Base-by-base conservation (phyloP, 345 rosid genomes). In the Hevea brasiliensis region DNA sequence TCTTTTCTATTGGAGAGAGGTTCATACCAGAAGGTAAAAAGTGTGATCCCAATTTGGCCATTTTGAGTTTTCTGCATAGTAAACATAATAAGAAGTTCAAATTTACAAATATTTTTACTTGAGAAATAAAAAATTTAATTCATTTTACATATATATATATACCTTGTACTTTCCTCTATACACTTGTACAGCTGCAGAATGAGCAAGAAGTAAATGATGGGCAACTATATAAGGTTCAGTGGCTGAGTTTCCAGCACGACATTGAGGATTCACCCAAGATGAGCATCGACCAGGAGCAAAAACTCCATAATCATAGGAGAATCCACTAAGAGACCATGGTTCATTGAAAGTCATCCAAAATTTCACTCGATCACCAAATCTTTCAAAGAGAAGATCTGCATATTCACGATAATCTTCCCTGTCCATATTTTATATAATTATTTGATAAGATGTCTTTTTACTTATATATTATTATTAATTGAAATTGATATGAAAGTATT, bases 311-410 rank as follows among this genome's bases (percentile, higher is more conserved):
- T 67, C 71, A 45, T 69, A 77, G 23, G 75, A 74, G 10, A 41
- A 7, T 35, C 14, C 23, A 1, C 60, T 45, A 7, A 71, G 15
- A 1, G 67, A 56, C n/a, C 54, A 68, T 0, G 85, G 83, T 50
- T 83, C 85, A 23, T 83, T 83, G 1, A 83, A 13, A 1, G 81
- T 83, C 27, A 65, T 65, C 86, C 86, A 83, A 13, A 77, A 63
- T 53, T 80, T 80, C 3, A 83, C 80, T 29, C 77, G 24, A 37
- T 83, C 78, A 11, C 86, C 86, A 8, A 87, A 87, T 32, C 59
- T 62, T 61, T 77, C 69, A 53, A 85, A 89, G 57, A 87, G 83
- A 74, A 87, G 60, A 7, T 86, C 85, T 2, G 81, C 85, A 53
- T 79, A 86, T 20, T 79, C 83, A 18, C 0, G 67, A 63, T 15